Evolutionary conservation across 768 basidiomycete species (phyloP).

Genomic region (Lactifluus volemus): DNA sequence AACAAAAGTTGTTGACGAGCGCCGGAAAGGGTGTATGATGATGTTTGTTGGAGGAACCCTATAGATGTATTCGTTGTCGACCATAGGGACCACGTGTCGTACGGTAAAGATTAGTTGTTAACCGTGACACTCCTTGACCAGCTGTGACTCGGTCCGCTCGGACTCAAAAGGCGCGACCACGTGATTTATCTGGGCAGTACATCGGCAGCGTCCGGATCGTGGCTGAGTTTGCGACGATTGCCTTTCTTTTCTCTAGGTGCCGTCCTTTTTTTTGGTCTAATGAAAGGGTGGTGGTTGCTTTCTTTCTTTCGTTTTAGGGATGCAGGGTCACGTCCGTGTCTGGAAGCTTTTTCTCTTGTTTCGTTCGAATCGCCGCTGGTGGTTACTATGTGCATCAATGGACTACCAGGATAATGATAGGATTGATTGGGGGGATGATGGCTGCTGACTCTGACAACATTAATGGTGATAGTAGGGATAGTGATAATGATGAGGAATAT

Average conservation of each 20-base stretch:
- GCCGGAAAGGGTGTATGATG: background rate
- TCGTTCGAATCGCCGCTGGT: slow-evolving; percentile 2
- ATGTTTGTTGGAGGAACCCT: background rate
- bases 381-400: background rate
- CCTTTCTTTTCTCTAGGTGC: background rate
- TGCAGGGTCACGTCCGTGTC: slow-evolving; percentile 17
- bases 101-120: background rate
- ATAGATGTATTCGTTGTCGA: background rate
- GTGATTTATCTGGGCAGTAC: background rate
- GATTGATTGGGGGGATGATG: background rate
- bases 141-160: too few species aligned
- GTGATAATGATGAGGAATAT: too few species aligned
- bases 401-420: background rate
- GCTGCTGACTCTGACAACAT: too few species aligned
- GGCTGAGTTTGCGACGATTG: slow-evolving; percentile 14
- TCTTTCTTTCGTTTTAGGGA: too few species aligned
- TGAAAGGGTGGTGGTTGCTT: background rate
- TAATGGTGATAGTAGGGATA: too few species aligned
- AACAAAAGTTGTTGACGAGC: background rate
- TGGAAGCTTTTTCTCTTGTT: slow-evolving; percentile 18
- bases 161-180: too few species aligned
- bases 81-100: background rate
- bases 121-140: background rate
- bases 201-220: slow-evolving; percentile 14
- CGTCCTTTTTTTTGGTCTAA: background rate